Evolutionary conservation across 2,329 filamentous ascomycete species (phyloP), one percentile per base, ranked within the genome.

Genomic region (Cordyceps sp.): DNA sequence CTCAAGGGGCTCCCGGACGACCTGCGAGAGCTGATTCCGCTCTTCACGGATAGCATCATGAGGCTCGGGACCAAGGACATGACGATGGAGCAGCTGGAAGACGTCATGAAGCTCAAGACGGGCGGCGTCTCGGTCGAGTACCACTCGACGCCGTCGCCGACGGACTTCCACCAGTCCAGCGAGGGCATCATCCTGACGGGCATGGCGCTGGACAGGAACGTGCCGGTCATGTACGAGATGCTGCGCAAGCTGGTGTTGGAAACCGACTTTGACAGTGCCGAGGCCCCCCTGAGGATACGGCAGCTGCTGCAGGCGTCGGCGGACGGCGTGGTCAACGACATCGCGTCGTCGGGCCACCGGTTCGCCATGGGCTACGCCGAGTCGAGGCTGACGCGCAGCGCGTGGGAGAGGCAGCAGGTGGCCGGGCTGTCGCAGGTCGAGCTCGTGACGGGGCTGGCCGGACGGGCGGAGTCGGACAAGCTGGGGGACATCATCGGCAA

Each of bases 91-190:
- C 77, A 94, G 52, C 70, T 96, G 32, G 90, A 98, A 54, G 90
- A 96, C 47, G 58, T 86, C 34, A 94, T 98, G 53, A 96, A 96
- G 54, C 67, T 96, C 20, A 93, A 92, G 59, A 96, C 90, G 2
- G 90, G 90, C 15, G 90, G 90, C 9, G 71, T 98, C 24, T 81
- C 77, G 3, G 75, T 92, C 13, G 76, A 79, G 2, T 86, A 93
- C 43, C 81, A 92, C 55, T 72, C 78, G n/a, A 75, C 78, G 0
- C 72, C 86, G 0, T 84, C 76, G 3, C 83, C 88, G 1, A 67
- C 66, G 2, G 72, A 88, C 41, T 73, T 82, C 33, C 65, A 69
- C 20, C 61, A 68, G 18, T 79, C 76, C 8, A 74, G 70, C 14
- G 90, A 98, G 55, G 90, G 90, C 1, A 60, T 98, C 18, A 71